A percentile compares a stretch with the other conserved stretches of the same genome.
Conservation (phyloP, 768 basidiomycete genomes). For the Termitomyces eurrhizus region DNA sequence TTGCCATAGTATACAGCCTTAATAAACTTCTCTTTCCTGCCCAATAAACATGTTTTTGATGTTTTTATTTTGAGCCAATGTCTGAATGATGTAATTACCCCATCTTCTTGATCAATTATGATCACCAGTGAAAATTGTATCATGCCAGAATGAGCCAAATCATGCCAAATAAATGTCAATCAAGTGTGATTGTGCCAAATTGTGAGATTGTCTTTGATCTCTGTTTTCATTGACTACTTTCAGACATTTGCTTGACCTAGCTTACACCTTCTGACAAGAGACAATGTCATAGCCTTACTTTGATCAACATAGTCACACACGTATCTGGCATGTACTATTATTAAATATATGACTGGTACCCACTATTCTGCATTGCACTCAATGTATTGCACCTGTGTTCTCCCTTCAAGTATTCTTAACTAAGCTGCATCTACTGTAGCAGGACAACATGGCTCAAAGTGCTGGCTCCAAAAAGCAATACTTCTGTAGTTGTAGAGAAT, state of each 20-base stretch:
- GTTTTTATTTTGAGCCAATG: no score
- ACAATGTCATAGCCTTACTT: no score
- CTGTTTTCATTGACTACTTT: neutral
- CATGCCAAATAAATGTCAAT: neutral
- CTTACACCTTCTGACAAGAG: neutral
- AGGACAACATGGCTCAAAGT: neutral
- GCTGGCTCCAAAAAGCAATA: neutral
- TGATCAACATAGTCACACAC: no score
- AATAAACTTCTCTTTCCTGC: no score
- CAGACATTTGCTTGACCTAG: neutral
- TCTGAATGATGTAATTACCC: no score
- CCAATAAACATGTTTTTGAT: no score
- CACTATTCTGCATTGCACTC: no score
- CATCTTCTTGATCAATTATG: no score
- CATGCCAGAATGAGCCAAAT: neutral
- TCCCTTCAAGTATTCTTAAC: neutral
- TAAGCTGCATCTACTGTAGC: neutral
- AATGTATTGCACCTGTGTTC: neutral
- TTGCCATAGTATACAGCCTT: no score
- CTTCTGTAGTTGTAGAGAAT: neutral
- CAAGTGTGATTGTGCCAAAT: neutral
- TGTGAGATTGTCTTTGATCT: neutral
- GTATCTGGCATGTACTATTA: no score
- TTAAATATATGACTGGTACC: no score
- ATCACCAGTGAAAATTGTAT: neutral